These are phyloP conservation scores for Lactarius sp. DNA, from an alignment of 768 basidiomycete species.

Conservation along the genomic window DNA sequence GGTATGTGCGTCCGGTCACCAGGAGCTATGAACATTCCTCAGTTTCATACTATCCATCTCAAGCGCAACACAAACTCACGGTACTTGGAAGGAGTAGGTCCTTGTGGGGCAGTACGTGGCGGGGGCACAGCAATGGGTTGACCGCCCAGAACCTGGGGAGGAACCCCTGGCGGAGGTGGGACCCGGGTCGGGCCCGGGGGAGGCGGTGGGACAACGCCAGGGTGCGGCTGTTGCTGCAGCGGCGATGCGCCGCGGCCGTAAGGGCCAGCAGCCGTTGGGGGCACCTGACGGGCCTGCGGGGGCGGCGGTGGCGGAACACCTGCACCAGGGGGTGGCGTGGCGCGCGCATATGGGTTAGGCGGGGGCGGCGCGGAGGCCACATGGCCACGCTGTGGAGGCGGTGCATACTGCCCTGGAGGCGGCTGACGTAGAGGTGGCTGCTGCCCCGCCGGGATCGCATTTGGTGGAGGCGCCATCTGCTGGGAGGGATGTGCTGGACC, in stretches of 20 bases:
- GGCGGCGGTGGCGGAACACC: constrained; percentile 31
- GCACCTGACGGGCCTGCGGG: constrained; percentile 25
- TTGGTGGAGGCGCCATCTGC: constrained; percentile 7
- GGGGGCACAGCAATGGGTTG: constrained; percentile 14
- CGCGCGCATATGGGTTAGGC: constrained; percentile 36
- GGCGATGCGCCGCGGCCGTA: constrained; percentile 28
- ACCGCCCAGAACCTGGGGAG: constrained; percentile 6
- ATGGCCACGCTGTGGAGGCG: constrained; percentile 32
- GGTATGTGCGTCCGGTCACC: constrained; percentile 95
- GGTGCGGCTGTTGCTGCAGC: constrained; percentile 15
- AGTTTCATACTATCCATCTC: neutral
- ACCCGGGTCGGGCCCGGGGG: constrained; percentile 28
- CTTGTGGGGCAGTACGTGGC: constrained; percentile 8
- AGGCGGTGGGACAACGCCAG: constrained; percentile 13
- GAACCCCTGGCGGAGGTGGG: constrained; percentile 31
- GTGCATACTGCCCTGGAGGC: constrained; percentile 33
- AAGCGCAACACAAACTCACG: constrained; percentile 44
- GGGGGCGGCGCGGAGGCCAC: constrained; percentile 26
- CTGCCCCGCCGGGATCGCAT: constrained; percentile 14
- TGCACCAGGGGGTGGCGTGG: constrained; percentile 41
- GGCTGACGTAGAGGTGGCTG: constrained; percentile 33
- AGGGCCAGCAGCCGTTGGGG: constrained; percentile 27
- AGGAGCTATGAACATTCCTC: constrained; percentile 47
- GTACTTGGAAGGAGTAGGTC: constrained; percentile 43
- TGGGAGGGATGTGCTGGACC: neutral